These are phyloP conservation scores for Tolypocladium nubicola DNA, from an alignment of 2,329 filamentous ascomycete species.

Conservation along the genomic window DNA sequence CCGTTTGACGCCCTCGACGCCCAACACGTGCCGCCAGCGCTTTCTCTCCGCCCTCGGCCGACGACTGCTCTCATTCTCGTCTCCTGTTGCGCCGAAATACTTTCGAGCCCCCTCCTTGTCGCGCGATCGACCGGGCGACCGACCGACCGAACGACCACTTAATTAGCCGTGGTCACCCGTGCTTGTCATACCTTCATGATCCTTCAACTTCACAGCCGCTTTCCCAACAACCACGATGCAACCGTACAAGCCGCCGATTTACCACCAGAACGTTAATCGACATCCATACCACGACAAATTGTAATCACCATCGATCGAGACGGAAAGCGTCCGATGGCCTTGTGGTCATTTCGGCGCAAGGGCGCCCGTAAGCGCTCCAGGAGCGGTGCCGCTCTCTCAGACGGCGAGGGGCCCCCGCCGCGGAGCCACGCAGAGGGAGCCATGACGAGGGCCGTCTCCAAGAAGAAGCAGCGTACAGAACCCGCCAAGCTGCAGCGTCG, in stretches of 20 bases:
- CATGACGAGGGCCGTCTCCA: conserved; percentile 12
- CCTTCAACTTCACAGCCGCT: background rate
- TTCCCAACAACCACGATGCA: conserved; percentile 1
- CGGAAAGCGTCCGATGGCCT: conserved; percentile 45
- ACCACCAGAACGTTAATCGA: background rate
- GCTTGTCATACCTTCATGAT: background rate
- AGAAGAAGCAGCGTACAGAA: conserved; percentile 34
- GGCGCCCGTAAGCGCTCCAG: conserved; percentile 52
- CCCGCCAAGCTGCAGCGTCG: conserved; percentile 37
- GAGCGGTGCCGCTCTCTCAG: conserved; percentile 42
- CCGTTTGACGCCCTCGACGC: background rate
- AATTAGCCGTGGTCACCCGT: background rate
- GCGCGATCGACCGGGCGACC: background rate
- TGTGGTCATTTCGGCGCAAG: conserved; percentile 76
- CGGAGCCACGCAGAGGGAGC: conserved; percentile 24
- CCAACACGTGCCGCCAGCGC: background rate
- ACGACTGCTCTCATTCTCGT: background rate
- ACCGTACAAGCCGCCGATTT: conserved; percentile 1
- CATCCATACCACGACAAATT: background rate
- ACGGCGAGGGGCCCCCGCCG: conserved; percentile 33
- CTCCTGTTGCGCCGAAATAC: background rate
- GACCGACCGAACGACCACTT: background rate
- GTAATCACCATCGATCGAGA: background rate
- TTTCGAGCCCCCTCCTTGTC: background rate
- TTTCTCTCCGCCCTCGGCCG: background rate